These are phyloP conservation scores for Colletotrichum sp. DNA, from an alignment of 2,329 filamentous ascomycete species.

Conservation along the genomic window DNA sequence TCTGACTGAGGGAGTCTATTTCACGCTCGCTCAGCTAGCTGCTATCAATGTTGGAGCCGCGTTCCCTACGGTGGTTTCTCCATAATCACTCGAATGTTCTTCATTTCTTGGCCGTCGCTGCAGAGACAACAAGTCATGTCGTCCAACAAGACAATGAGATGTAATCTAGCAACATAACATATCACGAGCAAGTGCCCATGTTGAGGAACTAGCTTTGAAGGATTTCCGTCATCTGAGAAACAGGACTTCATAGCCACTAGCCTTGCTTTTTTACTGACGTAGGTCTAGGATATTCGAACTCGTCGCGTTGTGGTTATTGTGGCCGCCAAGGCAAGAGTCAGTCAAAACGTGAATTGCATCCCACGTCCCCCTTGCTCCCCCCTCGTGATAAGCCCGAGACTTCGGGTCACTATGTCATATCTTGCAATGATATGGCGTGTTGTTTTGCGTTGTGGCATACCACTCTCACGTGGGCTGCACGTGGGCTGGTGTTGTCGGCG, in stretches of 20 bases:
- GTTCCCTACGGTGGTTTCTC: background rate
- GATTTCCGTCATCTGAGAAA: background rate
- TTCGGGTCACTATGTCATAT: background rate
- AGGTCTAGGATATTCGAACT: slow-evolving; percentile 54
- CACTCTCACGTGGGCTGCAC: background rate
- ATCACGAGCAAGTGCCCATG: background rate
- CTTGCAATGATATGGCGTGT: background rate
- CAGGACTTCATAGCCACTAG: background rate
- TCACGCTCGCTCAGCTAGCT: background rate
- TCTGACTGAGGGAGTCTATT: background rate
- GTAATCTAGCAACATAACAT: background rate
- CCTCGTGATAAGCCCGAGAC: background rate
- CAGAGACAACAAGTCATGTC: background rate
- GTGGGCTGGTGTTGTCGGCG: background rate
- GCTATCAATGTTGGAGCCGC: background rate
- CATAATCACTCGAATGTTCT: background rate
- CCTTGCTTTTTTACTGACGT: background rate
- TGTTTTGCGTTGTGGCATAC: background rate
- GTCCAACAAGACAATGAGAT: background rate
- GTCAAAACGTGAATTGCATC: slow-evolving; percentile 51
- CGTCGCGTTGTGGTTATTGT: slow-evolving; percentile 60
- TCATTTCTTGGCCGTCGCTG: background rate
- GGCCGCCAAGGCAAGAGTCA: slow-evolving; percentile 52
- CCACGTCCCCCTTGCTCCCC: slow-evolving; percentile 5
- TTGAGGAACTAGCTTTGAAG: background rate